Evolutionary conservation across 331 rosid species (phyloP).

Genomic region (Cydonia oblonga): DNA sequence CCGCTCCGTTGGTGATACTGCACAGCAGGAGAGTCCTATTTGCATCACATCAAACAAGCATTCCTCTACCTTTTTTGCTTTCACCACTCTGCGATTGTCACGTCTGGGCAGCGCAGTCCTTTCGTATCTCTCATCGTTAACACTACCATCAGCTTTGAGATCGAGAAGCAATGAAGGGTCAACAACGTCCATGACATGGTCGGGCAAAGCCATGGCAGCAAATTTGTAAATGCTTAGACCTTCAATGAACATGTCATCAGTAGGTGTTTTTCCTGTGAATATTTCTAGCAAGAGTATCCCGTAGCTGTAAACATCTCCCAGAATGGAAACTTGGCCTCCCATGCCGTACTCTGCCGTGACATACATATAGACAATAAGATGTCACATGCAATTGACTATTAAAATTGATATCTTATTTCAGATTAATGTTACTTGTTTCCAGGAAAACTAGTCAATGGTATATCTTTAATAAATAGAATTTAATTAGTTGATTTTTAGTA

Average conservation of each 20-base stretch:
- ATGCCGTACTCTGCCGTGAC: not conserved
- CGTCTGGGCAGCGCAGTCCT: not conserved
- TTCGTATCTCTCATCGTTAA: not conserved
- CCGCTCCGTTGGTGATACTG: not conserved
- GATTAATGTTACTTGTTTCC: too few species aligned
- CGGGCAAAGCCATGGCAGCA: not conserved
- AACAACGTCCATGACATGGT: not conserved
- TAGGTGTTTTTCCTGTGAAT: not conserved
- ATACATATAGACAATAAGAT: not conserved
- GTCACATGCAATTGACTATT: not conserved
- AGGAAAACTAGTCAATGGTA: too few species aligned
- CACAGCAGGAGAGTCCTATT: not conserved
- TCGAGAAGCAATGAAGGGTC: not conserved
- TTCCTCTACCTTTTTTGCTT: too few species aligned
- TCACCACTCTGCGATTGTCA: too few species aligned
- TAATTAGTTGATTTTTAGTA: too few species aligned
- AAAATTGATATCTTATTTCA: not conserved
- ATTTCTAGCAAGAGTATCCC: not conserved
- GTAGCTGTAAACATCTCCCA: not conserved
- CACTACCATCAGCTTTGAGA: not conserved
- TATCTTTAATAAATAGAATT: too few species aligned
- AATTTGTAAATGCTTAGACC: constrained; percentile 14
- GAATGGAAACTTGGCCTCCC: not conserved
- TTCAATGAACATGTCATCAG: not conserved
- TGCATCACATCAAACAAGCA: not conserved